phyloP scores from a whole-genome alignment of 2,329 filamentous ascomycete genomes.

The Xylariales sp. region DNA sequence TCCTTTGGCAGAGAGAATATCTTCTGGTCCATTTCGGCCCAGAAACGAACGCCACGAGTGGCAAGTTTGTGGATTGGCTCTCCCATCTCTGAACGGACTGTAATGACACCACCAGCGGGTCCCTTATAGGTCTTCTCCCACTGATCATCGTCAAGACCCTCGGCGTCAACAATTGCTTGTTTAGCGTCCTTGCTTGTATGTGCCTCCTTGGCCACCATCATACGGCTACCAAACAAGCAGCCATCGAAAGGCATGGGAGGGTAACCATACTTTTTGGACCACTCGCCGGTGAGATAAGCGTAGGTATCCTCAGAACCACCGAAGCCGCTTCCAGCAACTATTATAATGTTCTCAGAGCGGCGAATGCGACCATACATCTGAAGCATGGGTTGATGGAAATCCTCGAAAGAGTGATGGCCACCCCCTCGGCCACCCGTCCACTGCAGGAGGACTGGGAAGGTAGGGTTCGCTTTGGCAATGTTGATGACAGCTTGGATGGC shows the following conservation, averaged over 20 bases:
- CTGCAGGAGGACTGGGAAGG: slow-evolving; percentile 87
- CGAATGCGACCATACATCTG: slow-evolving; percentile 89
- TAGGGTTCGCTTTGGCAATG: slow-evolving; percentile 89
- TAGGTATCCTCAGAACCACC: slow-evolving; percentile 87
- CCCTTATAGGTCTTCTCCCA: slow-evolving; percentile 96
- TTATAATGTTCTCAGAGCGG: slow-evolving; percentile 78
- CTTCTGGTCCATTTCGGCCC: slow-evolving; percentile 98
- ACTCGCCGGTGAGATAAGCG: slow-evolving; percentile 83
- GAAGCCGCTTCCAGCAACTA: slow-evolving; percentile 88
- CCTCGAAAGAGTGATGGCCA: slow-evolving; percentile 91
- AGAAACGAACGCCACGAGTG: slow-evolving; percentile 91
- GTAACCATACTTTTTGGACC: slow-evolving; percentile 83
- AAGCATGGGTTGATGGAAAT: slow-evolving; percentile 88
- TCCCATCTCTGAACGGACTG: slow-evolving; percentile 97
- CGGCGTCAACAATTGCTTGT: slow-evolving; percentile 82
- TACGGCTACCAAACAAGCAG: slow-evolving; percentile 82
- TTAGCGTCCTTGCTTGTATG: slow-evolving; percentile 84
- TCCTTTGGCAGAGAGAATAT: slow-evolving; percentile 96
- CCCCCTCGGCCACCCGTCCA: slow-evolving; percentile 94
- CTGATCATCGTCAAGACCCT: slow-evolving; percentile 72
- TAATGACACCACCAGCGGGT: slow-evolving; percentile 87
- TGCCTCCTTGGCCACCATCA: slow-evolving; percentile 93
- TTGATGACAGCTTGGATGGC: slow-evolving; percentile 88
- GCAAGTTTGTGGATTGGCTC: slow-evolving; percentile 99
- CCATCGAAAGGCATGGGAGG: slow-evolving; percentile 94